A percentile compares a stretch with the other conserved stretches of the same genome.
phyloP scores from a whole-genome alignment of 169 alveolate genomes.

The Plasmodium gonderi region DNA sequence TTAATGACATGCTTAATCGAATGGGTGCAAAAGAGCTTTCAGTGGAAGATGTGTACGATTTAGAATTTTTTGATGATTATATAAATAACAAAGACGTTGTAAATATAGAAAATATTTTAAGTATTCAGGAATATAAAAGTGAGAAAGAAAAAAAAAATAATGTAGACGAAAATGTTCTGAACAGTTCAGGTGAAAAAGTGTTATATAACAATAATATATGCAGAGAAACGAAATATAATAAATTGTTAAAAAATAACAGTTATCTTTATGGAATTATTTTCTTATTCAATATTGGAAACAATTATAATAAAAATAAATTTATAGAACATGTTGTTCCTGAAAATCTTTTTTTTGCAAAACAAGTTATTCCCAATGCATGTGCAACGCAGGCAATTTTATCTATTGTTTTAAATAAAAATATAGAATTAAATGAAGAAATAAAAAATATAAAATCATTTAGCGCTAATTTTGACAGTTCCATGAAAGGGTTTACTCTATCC shows the following conservation, averaged over 20 bases:
- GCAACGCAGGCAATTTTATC: constrained; percentile 94
- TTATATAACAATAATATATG: neutral
- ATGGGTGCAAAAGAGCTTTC: constrained; percentile 91
- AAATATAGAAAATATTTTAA: constrained; percentile 3
- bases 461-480: constrained; percentile 84
- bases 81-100: constrained; percentile 38
- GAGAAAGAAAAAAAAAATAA: constrained; percentile 6
- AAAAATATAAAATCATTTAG: constrained; percentile 88
- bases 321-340: constrained; percentile 42
- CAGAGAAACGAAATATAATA: constrained; percentile 80
- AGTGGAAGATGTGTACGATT: constrained; percentile 90
- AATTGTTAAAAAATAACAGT: constrained; percentile 63
- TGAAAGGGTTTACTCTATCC: constrained; percentile 89
- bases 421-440: constrained; percentile 75
- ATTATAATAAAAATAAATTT: constrained; percentile 68
- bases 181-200: neutral
- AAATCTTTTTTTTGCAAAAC: constrained; percentile 91
- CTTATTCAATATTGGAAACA: constrained; percentile 86
- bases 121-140: neutral
- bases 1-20: constrained; percentile 88
- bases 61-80: constrained; percentile 63
- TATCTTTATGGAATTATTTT: constrained; percentile 91
- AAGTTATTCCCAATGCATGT: constrained; percentile 93
- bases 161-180: neutral
- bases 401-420: constrained; percentile 85